Evolutionary conservation across 1,139 yeast genomes (phyloP).

Genomic region (Lodderomyces oxycetoniae): DNA sequence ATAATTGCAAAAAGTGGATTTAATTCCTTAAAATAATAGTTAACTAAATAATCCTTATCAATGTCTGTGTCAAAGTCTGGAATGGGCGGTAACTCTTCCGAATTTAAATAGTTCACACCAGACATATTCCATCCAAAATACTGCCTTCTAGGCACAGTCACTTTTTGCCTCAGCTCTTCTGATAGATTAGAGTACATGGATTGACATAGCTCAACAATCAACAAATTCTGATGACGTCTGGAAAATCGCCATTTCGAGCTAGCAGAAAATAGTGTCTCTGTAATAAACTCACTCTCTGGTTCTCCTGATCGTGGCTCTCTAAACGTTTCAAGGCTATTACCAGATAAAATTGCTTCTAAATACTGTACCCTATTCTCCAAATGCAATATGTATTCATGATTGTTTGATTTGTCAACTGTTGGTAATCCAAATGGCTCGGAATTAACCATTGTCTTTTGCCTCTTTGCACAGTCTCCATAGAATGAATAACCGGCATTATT

Average conservation of each 20-base stretch:
- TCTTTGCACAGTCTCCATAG: slow-evolving; percentile 8
- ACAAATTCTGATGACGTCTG: slow-evolving; percentile 46
- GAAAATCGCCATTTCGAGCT: slow-evolving; percentile 48
- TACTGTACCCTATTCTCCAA: slow-evolving; percentile 40
- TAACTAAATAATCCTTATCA: slow-evolving; percentile 21
- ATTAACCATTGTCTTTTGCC: slow-evolving; percentile 11
- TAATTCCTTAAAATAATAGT: slow-evolving; percentile 46
- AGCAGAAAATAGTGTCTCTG: slow-evolving; percentile 19
- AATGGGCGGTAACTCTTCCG: slow-evolving; percentile 35
- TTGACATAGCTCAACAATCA: slow-evolving; percentile 44
- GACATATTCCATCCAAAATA: slow-evolving; percentile 66
- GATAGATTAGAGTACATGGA: slow-evolving; percentile 35
- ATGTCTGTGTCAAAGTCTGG: slow-evolving; percentile 22
- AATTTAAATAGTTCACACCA: slow-evolving; percentile 48
- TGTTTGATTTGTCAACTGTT: slow-evolving; percentile 12
- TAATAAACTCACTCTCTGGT: slow-evolving; percentile 18
- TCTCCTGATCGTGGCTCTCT: slow-evolving; percentile 15
- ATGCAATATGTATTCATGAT: slow-evolving; percentile 25
- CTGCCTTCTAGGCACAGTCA: slow-evolving; percentile 52
- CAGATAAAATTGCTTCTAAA: slow-evolving; percentile 30
- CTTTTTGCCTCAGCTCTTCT: slow-evolving; percentile 32
- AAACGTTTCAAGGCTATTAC: slow-evolving; percentile 17
- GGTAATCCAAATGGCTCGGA: slow-evolving; percentile 22
- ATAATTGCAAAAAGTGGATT: slow-evolving; percentile 53
- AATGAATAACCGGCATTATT: background rate